Evolutionary conservation across 164 flowering plant species (phyloP), one percentile per base, ranked within the genome.

Genomic region (Dillenia suffruticosa): DNA sequence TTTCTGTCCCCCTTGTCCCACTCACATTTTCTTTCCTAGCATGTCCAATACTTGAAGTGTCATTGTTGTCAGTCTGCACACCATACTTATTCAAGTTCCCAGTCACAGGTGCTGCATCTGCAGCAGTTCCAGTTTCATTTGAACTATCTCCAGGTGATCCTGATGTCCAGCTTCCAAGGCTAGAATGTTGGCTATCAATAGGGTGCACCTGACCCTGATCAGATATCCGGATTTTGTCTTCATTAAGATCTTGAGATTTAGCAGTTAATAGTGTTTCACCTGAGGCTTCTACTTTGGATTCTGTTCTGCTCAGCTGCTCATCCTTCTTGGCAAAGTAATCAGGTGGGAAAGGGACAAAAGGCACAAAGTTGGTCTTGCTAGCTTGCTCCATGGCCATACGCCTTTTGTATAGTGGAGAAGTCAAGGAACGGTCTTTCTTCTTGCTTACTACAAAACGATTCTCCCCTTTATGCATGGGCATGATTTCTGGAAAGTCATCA

Each of bases 341-440:
- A 2, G 97, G 96, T 17, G 98, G 96, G 69, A 90, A 93, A 9
- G 98, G 98, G 24, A 93, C 98, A 71, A 87, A 93, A 3, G 97
- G 98, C 9, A 90, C 98, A 60, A 72, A 83, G 63, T 86, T 87
- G 46, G 79, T 68, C 43, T 54, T 75, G 56, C 62, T 74, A 17
- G 85, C 64, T 74, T 84, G 96, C 68, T 88, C 97, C 81, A 79
- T 81, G 24, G 92, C 87, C 63, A 70, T 57, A 0, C 74, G 81
- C 51, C 91, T 77, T 77, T 82, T 93, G 76, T 87, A 74, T 49
- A 69, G 64, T 8, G 97, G 95, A 58, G 98, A 82, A 46, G 87
- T 86, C 69, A 89, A 68, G 10, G 97, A 89, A 19, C 88, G 84
- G 56, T 87, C 92, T 71, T 88, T 91, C 72, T 80, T 86, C 67